A percentile compares a stretch with the other conserved stretches of the same genome.
These are phyloP conservation scores for Macadamia integrifolia DNA, from an alignment of 164 flowering plant species.

Conservation along the genomic window DNA sequence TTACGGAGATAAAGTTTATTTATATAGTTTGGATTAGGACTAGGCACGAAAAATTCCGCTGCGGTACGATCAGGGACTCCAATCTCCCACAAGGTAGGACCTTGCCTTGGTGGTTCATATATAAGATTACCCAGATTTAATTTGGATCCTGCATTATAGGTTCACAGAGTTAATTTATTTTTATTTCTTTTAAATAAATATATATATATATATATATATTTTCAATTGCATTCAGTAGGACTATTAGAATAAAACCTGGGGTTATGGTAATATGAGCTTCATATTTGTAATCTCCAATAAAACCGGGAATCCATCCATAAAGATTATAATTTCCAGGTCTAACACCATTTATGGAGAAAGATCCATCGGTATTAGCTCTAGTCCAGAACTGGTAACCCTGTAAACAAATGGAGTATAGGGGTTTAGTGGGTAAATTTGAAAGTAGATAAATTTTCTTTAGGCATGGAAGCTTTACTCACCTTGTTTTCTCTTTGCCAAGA, in stretches of 20 bases:
- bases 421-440: not conserved
- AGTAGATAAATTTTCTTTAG: not conserved
- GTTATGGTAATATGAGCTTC: slow-evolving; percentile 21
- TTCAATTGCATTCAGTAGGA: too few species aligned
- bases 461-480: slow-evolving; percentile 25
- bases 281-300: slow-evolving; percentile 66
- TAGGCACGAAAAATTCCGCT: slow-evolving; percentile 71
- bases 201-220: too few species aligned
- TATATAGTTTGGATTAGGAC: slow-evolving; percentile 57
- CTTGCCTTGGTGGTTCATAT: too few species aligned
- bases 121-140: too few species aligned
- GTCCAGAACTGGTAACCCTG: slow-evolving; percentile 93
- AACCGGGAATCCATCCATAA: slow-evolving; percentile 73
- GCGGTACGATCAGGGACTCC: slow-evolving; percentile 88
- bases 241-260: not conserved
- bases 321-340: slow-evolving; percentile 63
- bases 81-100: slow-evolving; percentile 76
- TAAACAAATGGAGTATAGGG: not conserved
- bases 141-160: too few species aligned
- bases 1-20: slow-evolving; percentile 62
- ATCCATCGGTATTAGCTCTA: slow-evolving; percentile 48
- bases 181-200: too few species aligned
- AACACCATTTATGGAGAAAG: slow-evolving; percentile 44
- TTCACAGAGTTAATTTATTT: too few species aligned
- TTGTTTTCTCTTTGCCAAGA: slow-evolving; percentile 92